A percentile compares a stretch with the other conserved stretches of the same genome.
Conservation (phyloP, 2,329 filamentous ascomycete genomes). For the Hypoxylon sp. region DNA sequence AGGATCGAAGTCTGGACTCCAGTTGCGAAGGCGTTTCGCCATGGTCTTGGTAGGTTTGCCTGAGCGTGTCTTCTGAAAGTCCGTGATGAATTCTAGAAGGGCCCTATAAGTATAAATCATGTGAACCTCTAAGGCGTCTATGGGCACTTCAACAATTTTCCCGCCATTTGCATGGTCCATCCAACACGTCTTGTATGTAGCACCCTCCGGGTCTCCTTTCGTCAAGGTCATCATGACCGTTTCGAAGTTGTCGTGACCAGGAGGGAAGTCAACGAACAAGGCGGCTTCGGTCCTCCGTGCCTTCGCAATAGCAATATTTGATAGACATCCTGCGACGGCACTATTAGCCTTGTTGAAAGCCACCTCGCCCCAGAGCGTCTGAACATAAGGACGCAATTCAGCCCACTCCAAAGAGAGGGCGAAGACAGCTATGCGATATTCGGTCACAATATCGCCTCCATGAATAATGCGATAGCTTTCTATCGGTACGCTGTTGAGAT, state of each 20-base stretch:
- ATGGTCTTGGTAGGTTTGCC: conserved; percentile 58
- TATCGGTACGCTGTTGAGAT: background rate
- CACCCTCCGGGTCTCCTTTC: conserved; percentile 47
- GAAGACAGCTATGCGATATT: conserved; percentile 56
- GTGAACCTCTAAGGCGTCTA: too few relatives aligned
- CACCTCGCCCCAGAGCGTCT: conserved; percentile 54
- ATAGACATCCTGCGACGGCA: conserved; percentile 54
- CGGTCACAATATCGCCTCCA: conserved; percentile 43
- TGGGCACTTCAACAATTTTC: too few relatives aligned
- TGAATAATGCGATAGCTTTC: background rate
- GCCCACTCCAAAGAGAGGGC: conserved; percentile 50
- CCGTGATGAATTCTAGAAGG: conserved; percentile 55
- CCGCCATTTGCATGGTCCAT: background rate
- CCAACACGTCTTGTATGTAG: conserved; percentile 42
- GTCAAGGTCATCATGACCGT: conserved; percentile 53
- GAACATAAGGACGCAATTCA: conserved; percentile 50
- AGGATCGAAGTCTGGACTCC: conserved; percentile 54
- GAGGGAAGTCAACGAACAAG: conserved; percentile 57
- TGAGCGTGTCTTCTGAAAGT: conserved; percentile 55
- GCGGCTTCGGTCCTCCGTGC: conserved; percentile 47
- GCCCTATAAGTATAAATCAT: conserved; percentile 54
- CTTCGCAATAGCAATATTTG: conserved; percentile 53
- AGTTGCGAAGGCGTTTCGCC: conserved; percentile 49
- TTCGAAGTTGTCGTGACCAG: conserved; percentile 55
- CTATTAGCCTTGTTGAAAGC: conserved; percentile 55